Evolutionary conservation across 495 filamentous ascomycete species (phyloP).

Genomic region (Pseudomonodictys pantanalensis): DNA sequence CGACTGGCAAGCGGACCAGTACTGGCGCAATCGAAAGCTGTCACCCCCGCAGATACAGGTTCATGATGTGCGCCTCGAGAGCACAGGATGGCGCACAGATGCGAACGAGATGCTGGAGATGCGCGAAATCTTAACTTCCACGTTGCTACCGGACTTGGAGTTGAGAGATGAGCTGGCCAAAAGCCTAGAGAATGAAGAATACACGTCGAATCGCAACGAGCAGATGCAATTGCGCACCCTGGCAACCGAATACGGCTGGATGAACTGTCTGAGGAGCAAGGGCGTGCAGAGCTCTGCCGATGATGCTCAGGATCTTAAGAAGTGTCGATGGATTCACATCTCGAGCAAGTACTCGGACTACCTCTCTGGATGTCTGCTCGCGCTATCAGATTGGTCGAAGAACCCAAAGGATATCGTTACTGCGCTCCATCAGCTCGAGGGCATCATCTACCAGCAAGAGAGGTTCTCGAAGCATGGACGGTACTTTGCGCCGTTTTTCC

Average conservation of each 20-base stretch:
- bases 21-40: slow-evolving; percentile 38
- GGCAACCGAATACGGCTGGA: slow-evolving; percentile 42
- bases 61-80: slow-evolving; percentile 38
- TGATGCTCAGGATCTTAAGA: slow-evolving; percentile 29
- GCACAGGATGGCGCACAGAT: slow-evolving; percentile 19
- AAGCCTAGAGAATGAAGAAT: too few relatives aligned
- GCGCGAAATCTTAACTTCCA: slow-evolving; percentile 35
- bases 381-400: slow-evolving; percentile 31
- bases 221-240: slow-evolving; percentile 33
- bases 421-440: slow-evolving; percentile 34
- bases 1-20: slow-evolving; percentile 36
- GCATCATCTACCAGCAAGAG: slow-evolving; percentile 38
- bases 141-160: slow-evolving; percentile 33
- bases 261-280: slow-evolving; percentile 36
- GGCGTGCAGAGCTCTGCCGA: slow-evolving; percentile 27
- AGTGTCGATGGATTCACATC: slow-evolving; percentile 44
- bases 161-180: slow-evolving; percentile 24
- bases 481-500: slow-evolving; percentile 43
- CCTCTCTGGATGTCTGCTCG: slow-evolving; percentile 36
- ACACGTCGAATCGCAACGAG: slow-evolving; percentile 40
- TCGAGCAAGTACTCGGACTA: slow-evolving; percentile 43
- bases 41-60: slow-evolving; percentile 42
- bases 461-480: slow-evolving; percentile 45
- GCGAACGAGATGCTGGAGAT: slow-evolving; percentile 37
- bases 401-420: slow-evolving; percentile 3